These are phyloP conservation scores for Lanmaoa pseudosensibilis DNA, from an alignment of 768 basidiomycete species.

Conservation along the genomic window DNA sequence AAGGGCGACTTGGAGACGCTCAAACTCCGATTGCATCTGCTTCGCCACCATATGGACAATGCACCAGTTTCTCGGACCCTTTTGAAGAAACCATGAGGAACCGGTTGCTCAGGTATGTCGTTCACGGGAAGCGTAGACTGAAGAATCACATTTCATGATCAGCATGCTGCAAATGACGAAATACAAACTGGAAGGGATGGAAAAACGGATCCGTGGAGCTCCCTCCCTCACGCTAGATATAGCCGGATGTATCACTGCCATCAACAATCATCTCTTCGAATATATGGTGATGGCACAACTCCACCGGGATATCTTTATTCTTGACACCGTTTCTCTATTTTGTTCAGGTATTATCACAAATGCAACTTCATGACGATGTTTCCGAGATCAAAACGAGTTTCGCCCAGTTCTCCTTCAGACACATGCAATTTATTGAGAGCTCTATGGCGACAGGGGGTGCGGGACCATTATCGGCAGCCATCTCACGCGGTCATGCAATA, in stretches of 20 bases:
- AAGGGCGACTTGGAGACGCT: conserved; percentile 3
- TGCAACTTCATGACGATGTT: background rate
- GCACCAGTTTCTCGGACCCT: background rate
- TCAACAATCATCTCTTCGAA: background rate
- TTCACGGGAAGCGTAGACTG: too few relatives aligned
- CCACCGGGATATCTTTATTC: background rate
- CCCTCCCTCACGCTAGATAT: conserved; percentile 4
- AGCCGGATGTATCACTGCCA: background rate
- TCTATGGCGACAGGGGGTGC: background rate
- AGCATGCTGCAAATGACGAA: background rate
- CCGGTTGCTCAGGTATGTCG: background rate
- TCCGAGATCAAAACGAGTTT: background rate
- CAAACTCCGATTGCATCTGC: background rate
- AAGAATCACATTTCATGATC: background rate
- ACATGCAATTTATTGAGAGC: background rate
- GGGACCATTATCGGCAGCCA: background rate
- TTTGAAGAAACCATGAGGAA: background rate
- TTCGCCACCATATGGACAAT: background rate
- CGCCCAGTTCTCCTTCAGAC: background rate
- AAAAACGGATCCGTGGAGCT: background rate
- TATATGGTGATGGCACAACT: background rate
- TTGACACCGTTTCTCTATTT: background rate
- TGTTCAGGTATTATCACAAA: background rate
- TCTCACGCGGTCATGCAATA: background rate
- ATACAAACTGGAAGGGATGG: background rate